phyloP scores from a whole-genome alignment of 1,139 yeast genomes.

The Suhomyces chickasaworum region DNA sequence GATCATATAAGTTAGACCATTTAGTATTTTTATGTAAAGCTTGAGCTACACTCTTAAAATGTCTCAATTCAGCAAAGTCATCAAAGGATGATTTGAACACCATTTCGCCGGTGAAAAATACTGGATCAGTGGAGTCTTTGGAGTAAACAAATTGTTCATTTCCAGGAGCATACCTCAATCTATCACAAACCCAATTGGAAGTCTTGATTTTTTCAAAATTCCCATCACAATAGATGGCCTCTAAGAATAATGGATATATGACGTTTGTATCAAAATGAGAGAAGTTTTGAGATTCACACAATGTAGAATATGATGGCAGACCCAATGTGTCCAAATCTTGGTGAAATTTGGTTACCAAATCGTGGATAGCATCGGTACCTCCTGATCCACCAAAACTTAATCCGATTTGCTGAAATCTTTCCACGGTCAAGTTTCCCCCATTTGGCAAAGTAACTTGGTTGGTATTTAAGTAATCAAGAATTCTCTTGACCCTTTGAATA shows the following conservation, averaged over 20 bases:
- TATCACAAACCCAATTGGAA: conserved; percentile 51
- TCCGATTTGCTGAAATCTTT: conserved; percentile 57
- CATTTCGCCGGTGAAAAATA: conserved; percentile 62
- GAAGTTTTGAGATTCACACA: conserved; percentile 32
- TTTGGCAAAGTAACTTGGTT: conserved; percentile 43
- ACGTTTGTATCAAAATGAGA: conserved; percentile 55
- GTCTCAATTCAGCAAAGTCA: conserved; percentile 47
- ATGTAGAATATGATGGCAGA: conserved; percentile 37
- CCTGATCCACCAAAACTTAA: conserved; percentile 51
- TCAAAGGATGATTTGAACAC: conserved; percentile 53
- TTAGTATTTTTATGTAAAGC: conserved; percentile 40
- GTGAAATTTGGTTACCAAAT: conserved; percentile 39
- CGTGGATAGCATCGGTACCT: conserved; percentile 51
- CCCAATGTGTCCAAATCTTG: conserved; percentile 39
- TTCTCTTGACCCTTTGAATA: conserved; percentile 34
- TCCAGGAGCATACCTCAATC: conserved; percentile 33
- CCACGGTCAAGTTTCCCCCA: conserved; percentile 51
- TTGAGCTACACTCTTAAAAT: conserved; percentile 43
- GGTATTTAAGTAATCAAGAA: conserved; percentile 36
- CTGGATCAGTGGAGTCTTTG: conserved; percentile 21
- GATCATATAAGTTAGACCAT: conserved; percentile 50
- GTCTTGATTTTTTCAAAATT: conserved; percentile 15
- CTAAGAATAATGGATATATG: conserved; percentile 57
- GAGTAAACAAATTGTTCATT: conserved; percentile 30
- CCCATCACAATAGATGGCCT: conserved; percentile 56